A percentile compares a stretch with the other conserved stretches of the same genome.
These are phyloP conservation scores for Neckera pumila DNA, from an alignment of 225 moss, liverwort and hornwort genomes.

Conservation along the genomic window DNA sequence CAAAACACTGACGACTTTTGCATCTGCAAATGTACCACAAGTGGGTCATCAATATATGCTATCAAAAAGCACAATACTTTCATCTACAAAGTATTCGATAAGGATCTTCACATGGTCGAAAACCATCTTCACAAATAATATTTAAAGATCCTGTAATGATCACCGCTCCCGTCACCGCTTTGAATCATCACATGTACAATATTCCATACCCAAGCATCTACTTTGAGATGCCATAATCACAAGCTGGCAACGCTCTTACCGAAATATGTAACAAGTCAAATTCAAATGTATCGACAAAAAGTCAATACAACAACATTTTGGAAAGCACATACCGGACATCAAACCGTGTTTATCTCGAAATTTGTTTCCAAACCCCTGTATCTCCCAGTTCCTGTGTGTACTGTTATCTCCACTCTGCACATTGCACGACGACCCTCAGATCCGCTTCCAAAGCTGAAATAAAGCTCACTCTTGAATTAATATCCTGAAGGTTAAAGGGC, in stretches of 20 bases:
- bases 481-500: background rate
- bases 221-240: background rate
- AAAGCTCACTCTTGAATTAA: background rate
- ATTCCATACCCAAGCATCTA: background rate
- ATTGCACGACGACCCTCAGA: background rate
- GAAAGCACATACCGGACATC: constrained; percentile 24
- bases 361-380: constrained; percentile 37
- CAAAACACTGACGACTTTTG: constrained; percentile 66
- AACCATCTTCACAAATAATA: background rate
- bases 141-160: background rate
- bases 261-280: background rate
- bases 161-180: background rate
- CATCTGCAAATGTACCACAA: constrained; percentile 30
- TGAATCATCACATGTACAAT: background rate
- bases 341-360: constrained; percentile 60
- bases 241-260: background rate
- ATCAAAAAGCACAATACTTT: background rate
- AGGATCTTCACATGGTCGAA: background rate
- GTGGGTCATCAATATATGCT: background rate
- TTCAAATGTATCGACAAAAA: background rate
- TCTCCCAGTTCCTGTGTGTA: constrained; percentile 16
- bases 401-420: constrained; percentile 39
- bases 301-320: background rate
- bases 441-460: background rate
- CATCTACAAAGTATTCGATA: background rate